Evolutionary conservation across 148 eudicot species (phyloP).

Genomic region (Fagopyrum esculentum): DNA sequence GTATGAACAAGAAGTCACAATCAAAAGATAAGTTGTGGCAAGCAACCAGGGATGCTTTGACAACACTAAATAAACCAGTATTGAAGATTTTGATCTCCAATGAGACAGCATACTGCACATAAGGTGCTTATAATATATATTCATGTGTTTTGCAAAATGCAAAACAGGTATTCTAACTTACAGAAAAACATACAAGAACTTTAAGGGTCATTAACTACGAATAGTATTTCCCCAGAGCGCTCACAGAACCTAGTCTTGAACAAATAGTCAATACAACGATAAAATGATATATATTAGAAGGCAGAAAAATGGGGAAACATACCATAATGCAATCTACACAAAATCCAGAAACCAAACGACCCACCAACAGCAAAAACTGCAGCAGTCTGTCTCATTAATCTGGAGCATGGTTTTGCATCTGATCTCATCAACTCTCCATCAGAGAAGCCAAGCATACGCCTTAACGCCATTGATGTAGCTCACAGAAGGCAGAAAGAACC

Average conservation of each 20-base stretch:
- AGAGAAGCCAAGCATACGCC: slow-evolving; percentile 74
- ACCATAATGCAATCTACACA: slow-evolving; percentile 92
- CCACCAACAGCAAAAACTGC: slow-evolving; percentile 85
- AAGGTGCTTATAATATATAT: too few relatives aligned
- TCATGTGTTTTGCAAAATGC: too few relatives aligned
- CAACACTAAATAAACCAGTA: neutral
- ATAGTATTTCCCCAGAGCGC: neutral
- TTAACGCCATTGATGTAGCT: slow-evolving; percentile 52
- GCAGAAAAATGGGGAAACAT: neutral
- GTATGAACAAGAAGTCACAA: neutral
- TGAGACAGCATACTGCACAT: neutral
- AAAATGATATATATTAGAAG: neutral
- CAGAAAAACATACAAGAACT: neutral
- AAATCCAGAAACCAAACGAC: slow-evolving; percentile 85
- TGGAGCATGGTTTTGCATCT: slow-evolving; percentile 81
- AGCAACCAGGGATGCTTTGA: neutral
- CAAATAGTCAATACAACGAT: neutral
- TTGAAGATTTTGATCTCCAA: neutral
- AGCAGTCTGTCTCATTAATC: slow-evolving; percentile 87
- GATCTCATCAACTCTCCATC: slow-evolving; percentile 96
- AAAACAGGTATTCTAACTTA: neutral
- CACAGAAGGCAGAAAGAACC: neutral
- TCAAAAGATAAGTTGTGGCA: neutral
- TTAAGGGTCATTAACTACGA: neutral
- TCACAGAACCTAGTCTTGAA: neutral